Evolutionary conservation across 208 protist genomes (phyloP).

Genomic region (Ichthyophonus hoferi): DNA sequence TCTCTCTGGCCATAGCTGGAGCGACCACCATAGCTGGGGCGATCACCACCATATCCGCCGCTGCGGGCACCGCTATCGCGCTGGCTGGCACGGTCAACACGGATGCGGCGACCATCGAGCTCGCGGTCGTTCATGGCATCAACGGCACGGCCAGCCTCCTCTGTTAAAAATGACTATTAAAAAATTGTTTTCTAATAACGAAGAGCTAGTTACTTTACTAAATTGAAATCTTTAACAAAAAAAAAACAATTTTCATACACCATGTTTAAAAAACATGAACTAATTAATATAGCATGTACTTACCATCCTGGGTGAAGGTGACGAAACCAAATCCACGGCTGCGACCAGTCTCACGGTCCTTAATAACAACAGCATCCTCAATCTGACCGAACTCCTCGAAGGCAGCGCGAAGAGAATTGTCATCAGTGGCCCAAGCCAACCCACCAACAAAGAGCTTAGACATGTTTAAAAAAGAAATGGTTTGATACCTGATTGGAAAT

Average conservation of each 20-base stretch:
- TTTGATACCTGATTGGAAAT: no score
- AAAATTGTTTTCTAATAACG: no score
- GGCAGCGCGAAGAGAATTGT: neutral
- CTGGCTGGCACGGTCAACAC: neutral
- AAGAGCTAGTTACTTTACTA: no score
- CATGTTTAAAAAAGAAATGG: neutral
- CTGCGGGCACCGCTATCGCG: neutral
- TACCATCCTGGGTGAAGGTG: neutral
- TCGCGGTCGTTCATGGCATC: neutral
- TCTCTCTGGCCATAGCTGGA: neutral
- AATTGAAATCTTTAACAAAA: no score
- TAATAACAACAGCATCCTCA: constrained; percentile 39
- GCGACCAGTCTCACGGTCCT: constrained; percentile 27
- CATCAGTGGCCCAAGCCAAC: neutral
- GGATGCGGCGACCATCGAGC: neutral
- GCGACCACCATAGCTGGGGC: neutral
- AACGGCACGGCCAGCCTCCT: neutral
- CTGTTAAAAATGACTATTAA: neutral
- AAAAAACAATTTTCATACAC: no score
- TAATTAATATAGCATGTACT: neutral
- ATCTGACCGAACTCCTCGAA: constrained; percentile 34
- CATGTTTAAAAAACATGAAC: no score
- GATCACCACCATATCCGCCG: neutral
- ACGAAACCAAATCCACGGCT: constrained; percentile 42
- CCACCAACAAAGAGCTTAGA: constrained; percentile 40